Evolutionary conservation across 2,329 filamentous ascomycete species (phyloP).

Genomic region (Cladosporium halotolerans): DNA sequence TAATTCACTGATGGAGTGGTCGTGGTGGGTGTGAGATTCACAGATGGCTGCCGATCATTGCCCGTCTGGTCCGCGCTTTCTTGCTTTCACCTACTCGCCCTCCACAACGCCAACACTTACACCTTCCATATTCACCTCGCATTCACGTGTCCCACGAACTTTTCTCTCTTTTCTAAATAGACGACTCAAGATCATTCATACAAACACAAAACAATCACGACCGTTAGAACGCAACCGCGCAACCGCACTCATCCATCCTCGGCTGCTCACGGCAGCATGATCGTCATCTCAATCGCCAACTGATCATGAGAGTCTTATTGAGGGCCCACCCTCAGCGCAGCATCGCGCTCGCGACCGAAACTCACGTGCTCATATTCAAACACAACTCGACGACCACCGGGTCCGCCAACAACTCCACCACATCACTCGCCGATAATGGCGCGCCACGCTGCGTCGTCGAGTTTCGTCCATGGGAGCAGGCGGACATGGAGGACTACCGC

Average conservation of each 20-base stretch:
- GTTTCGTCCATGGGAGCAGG: slow-evolving; percentile 60
- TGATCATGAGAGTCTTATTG: slow-evolving; percentile 54
- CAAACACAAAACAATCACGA: background rate
- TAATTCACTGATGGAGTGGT: too few species aligned
- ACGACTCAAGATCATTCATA: background rate
- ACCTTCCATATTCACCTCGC: too few species aligned
- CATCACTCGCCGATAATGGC: slow-evolving; percentile 31
- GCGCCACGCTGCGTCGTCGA: slow-evolving; percentile 76
- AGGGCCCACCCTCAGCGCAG: slow-evolving; percentile 81
- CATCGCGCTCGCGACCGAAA: slow-evolving; percentile 74
- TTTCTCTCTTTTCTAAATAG: too few species aligned
- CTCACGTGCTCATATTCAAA: slow-evolving; percentile 77
- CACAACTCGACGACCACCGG: slow-evolving; percentile 64
- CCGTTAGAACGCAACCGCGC: background rate
- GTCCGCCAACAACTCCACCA: slow-evolving; percentile 48
- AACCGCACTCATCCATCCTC: background rate
- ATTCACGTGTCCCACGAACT: too few species aligned
- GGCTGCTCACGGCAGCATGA: slow-evolving; percentile 5
- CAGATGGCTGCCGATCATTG: too few species aligned
- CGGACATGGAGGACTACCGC: slow-evolving; percentile 70
- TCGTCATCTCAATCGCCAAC: background rate
- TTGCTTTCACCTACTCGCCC: too few species aligned
- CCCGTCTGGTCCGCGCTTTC: too few species aligned
- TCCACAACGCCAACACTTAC: too few species aligned
- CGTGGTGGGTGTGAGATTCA: too few species aligned